phyloP scores from a whole-genome alignment of 192 early-diverging fungal species.

The Podochytrium sp. region DNA sequence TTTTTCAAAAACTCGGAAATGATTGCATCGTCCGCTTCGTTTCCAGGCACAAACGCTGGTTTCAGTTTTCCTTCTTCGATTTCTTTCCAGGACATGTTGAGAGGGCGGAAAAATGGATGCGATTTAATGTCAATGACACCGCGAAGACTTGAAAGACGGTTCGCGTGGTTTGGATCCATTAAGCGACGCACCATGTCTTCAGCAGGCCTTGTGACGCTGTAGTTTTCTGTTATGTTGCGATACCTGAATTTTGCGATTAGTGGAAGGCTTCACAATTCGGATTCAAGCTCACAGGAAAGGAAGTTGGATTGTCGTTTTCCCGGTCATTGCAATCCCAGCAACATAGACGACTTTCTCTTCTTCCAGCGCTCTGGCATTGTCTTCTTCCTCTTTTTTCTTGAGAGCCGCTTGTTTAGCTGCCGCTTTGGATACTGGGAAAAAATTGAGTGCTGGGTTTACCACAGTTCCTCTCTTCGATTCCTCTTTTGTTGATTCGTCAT shows the following conservation, averaged over 20 bases:
- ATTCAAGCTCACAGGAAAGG: constrained; percentile 3
- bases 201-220: constrained; percentile 26
- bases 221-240: constrained; percentile 27
- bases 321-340: constrained; percentile 14
- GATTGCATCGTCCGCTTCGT: neutral
- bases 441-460: too few species aligned
- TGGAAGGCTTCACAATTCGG: neutral
- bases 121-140: constrained; percentile 21
- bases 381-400: too few species aligned
- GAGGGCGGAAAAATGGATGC: constrained; percentile 29
- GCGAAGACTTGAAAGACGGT: constrained; percentile 8
- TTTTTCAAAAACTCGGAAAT: constrained; percentile 10
- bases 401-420: too few species aligned
- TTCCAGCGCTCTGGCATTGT: too few species aligned
- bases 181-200: constrained; percentile 28
- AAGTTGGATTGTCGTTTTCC: neutral
- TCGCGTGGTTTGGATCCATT: constrained; percentile 26
- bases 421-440: too few species aligned
- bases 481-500: too few species aligned
- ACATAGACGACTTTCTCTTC: constrained; percentile 12
- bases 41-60: constrained; percentile 19
- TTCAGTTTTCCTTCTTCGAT: constrained; percentile 30
- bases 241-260: constrained; percentile 1
- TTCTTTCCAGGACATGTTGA: constrained; percentile 26
- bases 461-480: too few species aligned